Evolutionary conservation across 2,329 filamentous ascomycete genomes (phyloP).

Genomic region (Lachnellula occidentalis): DNA sequence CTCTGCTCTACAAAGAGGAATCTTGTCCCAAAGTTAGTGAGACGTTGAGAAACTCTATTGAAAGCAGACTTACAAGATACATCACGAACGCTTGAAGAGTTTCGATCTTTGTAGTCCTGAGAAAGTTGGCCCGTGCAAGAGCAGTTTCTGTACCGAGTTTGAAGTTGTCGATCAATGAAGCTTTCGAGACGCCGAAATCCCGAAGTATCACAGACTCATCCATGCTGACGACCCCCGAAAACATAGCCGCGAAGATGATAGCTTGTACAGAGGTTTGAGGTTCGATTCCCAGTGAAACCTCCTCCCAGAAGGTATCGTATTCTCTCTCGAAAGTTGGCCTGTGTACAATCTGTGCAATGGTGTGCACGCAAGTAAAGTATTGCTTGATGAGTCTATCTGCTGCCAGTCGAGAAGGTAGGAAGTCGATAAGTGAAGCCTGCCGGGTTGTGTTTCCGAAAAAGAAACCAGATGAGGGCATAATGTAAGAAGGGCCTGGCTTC

Average conservation of each 20-base stretch:
- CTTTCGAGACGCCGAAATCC: slow-evolving; percentile 52
- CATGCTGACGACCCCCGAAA: slow-evolving; percentile 65
- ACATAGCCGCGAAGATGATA: slow-evolving; percentile 62
- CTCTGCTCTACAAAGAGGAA: slow-evolving; percentile 66
- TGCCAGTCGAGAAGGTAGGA: slow-evolving; percentile 52
- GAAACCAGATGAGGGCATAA: slow-evolving; percentile 36
- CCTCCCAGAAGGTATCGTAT: slow-evolving; percentile 61
- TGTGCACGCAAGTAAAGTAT: slow-evolving; percentile 64
- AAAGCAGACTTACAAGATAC: slow-evolving; percentile 54
- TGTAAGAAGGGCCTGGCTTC: slow-evolving; percentile 45
- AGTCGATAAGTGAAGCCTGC: slow-evolving; percentile 49
- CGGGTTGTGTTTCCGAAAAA: slow-evolving; percentile 53
- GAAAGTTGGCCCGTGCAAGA: slow-evolving; percentile 62
- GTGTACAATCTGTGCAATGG: slow-evolving; percentile 63
- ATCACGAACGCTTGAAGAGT: slow-evolving; percentile 72
- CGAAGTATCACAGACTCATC: slow-evolving; percentile 45
- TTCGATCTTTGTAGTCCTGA: slow-evolving; percentile 67
- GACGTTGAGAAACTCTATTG: neutral
- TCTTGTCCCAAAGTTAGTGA: slow-evolving; percentile 38
- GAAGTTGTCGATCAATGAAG: slow-evolving; percentile 54
- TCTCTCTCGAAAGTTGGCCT: slow-evolving; percentile 57
- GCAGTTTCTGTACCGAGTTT: slow-evolving; percentile 63
- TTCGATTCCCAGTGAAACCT: slow-evolving; percentile 53
- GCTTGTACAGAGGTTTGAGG: slow-evolving; percentile 61
- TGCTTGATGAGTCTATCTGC: slow-evolving; percentile 59